Evolutionary conservation across 176 grass and related monocot genomes (phyloP), one percentile per base, ranked within the genome.

Genomic region (Areca catechu): DNA sequence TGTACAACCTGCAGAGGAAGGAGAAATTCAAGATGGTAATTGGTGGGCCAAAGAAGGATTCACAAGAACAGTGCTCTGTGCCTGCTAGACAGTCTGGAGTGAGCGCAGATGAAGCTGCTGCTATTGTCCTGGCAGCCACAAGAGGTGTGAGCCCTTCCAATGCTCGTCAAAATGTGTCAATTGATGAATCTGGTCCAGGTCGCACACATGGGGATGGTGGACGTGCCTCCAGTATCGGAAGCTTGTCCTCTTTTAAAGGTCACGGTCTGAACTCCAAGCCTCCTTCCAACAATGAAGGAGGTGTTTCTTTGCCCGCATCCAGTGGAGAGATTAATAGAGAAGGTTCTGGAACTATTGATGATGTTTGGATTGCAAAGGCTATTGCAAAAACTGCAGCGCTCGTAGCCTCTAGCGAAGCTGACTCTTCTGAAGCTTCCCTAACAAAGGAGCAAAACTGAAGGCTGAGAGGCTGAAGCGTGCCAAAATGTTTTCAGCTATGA

Each of bases 391-490:
- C 93, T 51, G 87, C 84, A 62, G 93, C 93, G 43, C 73, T 78
- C 18, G 86, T 57, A 4, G 80, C 85, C 15, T 91, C 83, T 23
- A 78, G 79, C 58, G 87, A 91, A 60, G 87, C 78, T 23, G 86
- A 86, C 66, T 87, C 84, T 67, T 97, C 83, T 19, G 77, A 91
- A 74, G 84, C 78, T 73, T 77, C 81, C 19, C 64, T 87, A 62
- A 88, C 83, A 29, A 88, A 88, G 58, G 93, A 88, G 24, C 83
- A 97, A 73, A 97, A 88, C 56, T 97, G 56, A 91, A 91, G 72
- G 78, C 87, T 20, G 93, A 97, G 78, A 91, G 93, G 84, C 80
- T 97, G 61, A 81, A 80, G 30, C 87, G 80, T 73, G 93, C 87
- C 28, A 97, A 81, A 70, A 82, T 97, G 87, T 91, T 97, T 77